These are phyloP conservation scores for Chenopodium quinoa DNA, from an alignment of 148 eudicot species.

Conservation along the genomic window DNA sequence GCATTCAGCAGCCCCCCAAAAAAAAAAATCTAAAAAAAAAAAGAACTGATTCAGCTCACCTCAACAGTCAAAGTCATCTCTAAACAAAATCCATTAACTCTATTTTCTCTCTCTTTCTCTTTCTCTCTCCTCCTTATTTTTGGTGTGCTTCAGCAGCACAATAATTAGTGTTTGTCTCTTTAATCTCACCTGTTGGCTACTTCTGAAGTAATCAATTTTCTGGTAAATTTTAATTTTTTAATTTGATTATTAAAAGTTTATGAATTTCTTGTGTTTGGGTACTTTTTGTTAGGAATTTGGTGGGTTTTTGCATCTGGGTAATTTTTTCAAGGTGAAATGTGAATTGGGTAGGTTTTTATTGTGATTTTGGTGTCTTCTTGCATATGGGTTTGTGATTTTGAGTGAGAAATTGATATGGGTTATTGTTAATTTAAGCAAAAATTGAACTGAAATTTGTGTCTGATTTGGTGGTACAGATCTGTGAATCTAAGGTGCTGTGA, in stretches of 20 bases:
- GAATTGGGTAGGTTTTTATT: not conserved
- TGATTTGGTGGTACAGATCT: constrained; percentile 39
- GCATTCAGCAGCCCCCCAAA: constrained; percentile 8
- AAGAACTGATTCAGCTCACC: constrained; percentile 19
- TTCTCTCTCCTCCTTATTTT: not conserved
- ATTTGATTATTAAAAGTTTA: not conserved
- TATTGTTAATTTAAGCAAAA: constrained; percentile 1
- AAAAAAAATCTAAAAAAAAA: not conserved
- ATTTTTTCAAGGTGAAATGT: not conserved
- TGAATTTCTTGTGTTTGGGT: not conserved
- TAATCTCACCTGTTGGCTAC: not conserved
- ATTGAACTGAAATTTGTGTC: constrained; percentile 4
- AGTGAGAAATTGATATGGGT: constrained; percentile 8
- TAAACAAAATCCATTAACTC: constrained; percentile 9
- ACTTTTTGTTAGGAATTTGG: not conserved
- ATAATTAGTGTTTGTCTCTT: not conserved
- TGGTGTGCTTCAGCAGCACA: not conserved
- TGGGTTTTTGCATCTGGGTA: constrained; percentile 21
- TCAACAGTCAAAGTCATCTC: constrained; percentile 21
- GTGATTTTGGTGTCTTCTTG: not conserved
- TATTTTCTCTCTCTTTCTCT: not conserved
- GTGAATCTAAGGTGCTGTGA: constrained; percentile 28
- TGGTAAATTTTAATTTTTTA: constrained; percentile 5
- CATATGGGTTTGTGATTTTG: constrained; percentile 23
- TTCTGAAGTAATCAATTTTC: constrained; percentile 21